Base-by-base conservation (phyloP, 345 rosid species). In the Citrus inodora region DNA sequence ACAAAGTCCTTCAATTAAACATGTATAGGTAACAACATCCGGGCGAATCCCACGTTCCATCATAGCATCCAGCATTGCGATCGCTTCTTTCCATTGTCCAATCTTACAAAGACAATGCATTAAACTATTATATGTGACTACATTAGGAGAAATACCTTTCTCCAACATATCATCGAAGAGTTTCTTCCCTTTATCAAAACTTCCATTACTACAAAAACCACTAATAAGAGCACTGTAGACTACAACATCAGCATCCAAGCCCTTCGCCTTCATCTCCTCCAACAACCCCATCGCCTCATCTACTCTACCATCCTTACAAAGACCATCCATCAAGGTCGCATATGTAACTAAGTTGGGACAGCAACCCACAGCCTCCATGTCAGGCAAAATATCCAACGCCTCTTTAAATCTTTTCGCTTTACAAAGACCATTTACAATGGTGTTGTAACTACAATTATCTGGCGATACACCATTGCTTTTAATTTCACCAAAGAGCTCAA, bases 1-100 rank as follows among this genome's bases (percentile, higher is more conserved):
- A 77, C 87, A 90, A 58, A 92, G 90, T 51, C 94, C 91, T 74
- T 85, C 85, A 48, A 92, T 89, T 81, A 89, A 78, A 65, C 66
- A 69, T 0, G 94, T 89, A 51, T 88, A 88, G 6, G 86, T 81
- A 79, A 78, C 68, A 80, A 84, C 88, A 85, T 90, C 89, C 3
- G 90, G 88, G 10, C 67, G 74, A 85, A 86, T 84, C 77, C 92
- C 90, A 17, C 71, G 83, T 38, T 83, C 85, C 40, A 71, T 77
- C 97, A 92, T 88, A 53, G 73, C 37, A 70, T 82, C 71, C 67
- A 89, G 69, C 79, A 90, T 40, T 14, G 24, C 55, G 1, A 77
- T 67, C 2, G 90, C 91, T 84, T 87, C 92, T 51, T 86, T 82
- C 88, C 86, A 83, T 74, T 84, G 74, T 25, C 92, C 89, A 58